These are phyloP conservation scores for Tolypocladium ophioglossoides DNA, from an alignment of 2,329 filamentous ascomycete species.

Conservation along the genomic window DNA sequence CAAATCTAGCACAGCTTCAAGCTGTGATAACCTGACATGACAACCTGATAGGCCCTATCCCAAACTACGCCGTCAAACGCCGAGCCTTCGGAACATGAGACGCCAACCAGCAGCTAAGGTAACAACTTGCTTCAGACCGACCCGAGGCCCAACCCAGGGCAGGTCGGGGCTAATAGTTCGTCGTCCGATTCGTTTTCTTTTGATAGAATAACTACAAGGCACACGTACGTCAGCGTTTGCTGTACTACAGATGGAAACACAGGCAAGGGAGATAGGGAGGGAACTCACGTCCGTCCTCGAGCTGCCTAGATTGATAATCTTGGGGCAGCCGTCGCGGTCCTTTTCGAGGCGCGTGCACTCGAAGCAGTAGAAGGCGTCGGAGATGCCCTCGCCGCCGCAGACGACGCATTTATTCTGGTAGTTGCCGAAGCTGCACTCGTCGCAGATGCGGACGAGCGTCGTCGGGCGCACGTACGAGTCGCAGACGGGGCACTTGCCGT, in stretches of 20 bases:
- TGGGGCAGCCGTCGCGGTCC: constrained; percentile 93
- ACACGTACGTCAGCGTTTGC: constrained; percentile 1
- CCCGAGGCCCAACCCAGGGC: constrained; percentile 37
- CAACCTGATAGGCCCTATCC: neutral
- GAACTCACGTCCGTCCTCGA: constrained; percentile 77
- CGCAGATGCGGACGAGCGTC: constrained; percentile 94
- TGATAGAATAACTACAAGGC: constrained; percentile 47
- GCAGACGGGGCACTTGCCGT: constrained; percentile 98
- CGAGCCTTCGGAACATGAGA: neutral
- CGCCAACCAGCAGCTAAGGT: neutral
- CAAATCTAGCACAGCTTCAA: neutral
- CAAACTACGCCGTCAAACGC: neutral
- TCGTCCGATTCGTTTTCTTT: constrained; percentile 53
- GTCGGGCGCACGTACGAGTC: constrained; percentile 98
- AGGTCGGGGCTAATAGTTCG: constrained; percentile 39
- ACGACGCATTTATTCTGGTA: constrained; percentile 99
- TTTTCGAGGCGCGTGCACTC: constrained; percentile 96
- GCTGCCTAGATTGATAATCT: constrained; percentile 97
- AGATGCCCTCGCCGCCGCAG: constrained; percentile 95
- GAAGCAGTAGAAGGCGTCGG: constrained; percentile 98
- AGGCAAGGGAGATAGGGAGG: neutral
- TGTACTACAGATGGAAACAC: constrained; percentile 27
- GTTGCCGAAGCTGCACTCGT: constrained; percentile 98
- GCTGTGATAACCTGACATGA: neutral
- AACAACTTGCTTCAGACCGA: neutral